Percentiles rank a stretch among this genome's conserved stretches.
Evolutionary conservation across 257 asterid species (phyloP).

Genomic region (Haberlea rhodopensis): DNA sequence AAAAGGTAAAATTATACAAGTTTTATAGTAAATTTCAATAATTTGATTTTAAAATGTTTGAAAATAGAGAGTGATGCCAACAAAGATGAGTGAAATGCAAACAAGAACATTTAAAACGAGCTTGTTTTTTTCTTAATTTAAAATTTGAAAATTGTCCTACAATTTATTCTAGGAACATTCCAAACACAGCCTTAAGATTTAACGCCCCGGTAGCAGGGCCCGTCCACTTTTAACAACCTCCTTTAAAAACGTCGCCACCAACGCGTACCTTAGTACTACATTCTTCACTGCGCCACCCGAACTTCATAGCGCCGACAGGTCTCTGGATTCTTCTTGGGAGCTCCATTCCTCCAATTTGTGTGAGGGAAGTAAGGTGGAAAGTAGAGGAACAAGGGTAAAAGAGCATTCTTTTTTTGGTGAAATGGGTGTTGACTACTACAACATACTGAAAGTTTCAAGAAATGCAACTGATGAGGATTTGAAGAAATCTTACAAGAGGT

Average conservation of each 20-base stretch:
- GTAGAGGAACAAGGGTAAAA: slow-evolving; percentile 5
- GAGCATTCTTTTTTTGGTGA: slow-evolving; percentile 3
- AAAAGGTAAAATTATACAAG: too few species aligned
- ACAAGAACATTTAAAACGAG: not conserved
- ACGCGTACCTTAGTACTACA: slow-evolving; percentile 52
- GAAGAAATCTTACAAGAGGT: slow-evolving; percentile 75
- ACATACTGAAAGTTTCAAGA: slow-evolving; percentile 56
- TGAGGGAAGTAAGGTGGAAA: not conserved
- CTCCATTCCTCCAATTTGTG: not conserved
- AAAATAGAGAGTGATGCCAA: not conserved
- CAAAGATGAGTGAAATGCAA: not conserved
- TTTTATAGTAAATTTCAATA: not conserved
- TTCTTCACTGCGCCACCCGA: slow-evolving; percentile 41
- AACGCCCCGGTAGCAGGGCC: slow-evolving; percentile 28
- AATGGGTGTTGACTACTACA: slow-evolving; percentile 87
- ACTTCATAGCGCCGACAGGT: slow-evolving; percentile 28
- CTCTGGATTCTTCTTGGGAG: slow-evolving; percentile 19
- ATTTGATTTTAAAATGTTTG: not conserved
- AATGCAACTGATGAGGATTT: slow-evolving; percentile 75
- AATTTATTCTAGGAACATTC: slow-evolving; percentile 29
- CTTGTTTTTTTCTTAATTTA: not conserved
- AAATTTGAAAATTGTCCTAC: not conserved
- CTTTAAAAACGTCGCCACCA: slow-evolving; percentile 37
- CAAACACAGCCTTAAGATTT: slow-evolving; percentile 35
- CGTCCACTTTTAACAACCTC: slow-evolving; percentile 36